These are phyloP conservation scores for Plectosphaerella sp. DNA, from an alignment of 2,329 filamentous ascomycete species.

Conservation along the genomic window DNA sequence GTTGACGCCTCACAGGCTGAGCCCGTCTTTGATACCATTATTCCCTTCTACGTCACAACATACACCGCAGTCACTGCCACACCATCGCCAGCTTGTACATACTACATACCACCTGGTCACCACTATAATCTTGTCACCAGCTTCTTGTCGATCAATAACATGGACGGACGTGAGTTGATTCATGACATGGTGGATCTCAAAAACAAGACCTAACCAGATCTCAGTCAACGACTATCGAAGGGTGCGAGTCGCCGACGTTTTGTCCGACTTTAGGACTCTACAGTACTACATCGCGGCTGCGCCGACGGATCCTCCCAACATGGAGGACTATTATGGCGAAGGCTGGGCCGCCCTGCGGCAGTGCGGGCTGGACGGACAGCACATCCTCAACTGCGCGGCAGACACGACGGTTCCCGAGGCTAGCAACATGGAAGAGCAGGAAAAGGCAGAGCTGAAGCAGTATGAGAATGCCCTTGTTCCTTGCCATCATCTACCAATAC, in stretches of 20 bases:
- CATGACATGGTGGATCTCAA: not conserved
- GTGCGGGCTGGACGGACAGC: conserved; percentile 57
- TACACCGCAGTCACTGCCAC: too few species aligned
- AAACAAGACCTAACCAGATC: not conserved
- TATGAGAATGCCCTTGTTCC: conserved; percentile 29
- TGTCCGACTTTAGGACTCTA: conserved; percentile 56
- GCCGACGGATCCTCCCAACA: conserved; percentile 48
- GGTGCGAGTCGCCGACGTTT: conserved; percentile 56
- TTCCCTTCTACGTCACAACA: too few species aligned
- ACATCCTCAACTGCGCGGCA: conserved; percentile 60
- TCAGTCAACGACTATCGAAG: conserved; percentile 58
- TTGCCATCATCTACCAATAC: not conserved
- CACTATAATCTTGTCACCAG: too few species aligned
- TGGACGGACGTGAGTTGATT: conserved; percentile 12
- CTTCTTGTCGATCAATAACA: not conserved
- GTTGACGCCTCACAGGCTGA: not conserved
- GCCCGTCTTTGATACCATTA: not conserved
- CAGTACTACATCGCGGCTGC: conserved; percentile 59
- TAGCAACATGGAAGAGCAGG: conserved; percentile 53
- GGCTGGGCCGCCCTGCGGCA: conserved; percentile 60
- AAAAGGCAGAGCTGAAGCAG: conserved; percentile 60
- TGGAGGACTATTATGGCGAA: conserved; percentile 58
- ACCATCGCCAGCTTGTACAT: too few species aligned
- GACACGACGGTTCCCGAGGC: conserved; percentile 54
- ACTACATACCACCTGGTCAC: too few species aligned